These are phyloP conservation scores for Gnomoniopsis sp. DNA, from an alignment of 2,329 filamentous ascomycete genomes.

Conservation along the genomic window DNA sequence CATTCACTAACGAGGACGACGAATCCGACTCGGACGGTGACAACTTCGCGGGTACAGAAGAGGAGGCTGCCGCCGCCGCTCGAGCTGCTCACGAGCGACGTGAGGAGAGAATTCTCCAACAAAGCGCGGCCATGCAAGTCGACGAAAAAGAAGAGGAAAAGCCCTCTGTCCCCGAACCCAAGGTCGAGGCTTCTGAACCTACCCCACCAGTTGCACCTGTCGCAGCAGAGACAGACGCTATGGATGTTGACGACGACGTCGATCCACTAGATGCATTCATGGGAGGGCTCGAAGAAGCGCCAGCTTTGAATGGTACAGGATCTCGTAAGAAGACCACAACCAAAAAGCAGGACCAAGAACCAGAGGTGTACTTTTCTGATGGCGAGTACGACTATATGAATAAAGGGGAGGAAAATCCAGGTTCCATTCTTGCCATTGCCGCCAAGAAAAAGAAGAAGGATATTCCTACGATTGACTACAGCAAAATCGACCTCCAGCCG, in stretches of 20 bases:
- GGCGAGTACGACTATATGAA: slow-evolving; percentile 63
- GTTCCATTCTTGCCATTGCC: slow-evolving; percentile 50
- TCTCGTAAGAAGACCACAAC: slow-evolving; percentile 33
- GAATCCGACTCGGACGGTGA: slow-evolving; percentile 68
- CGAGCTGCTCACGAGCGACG: slow-evolving; percentile 83
- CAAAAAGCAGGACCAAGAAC: slow-evolving; percentile 58
- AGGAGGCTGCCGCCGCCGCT: slow-evolving; percentile 81
- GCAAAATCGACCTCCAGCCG: slow-evolving; percentile 77
- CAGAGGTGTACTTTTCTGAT: slow-evolving; percentile 85
- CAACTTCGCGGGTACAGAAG: slow-evolving; percentile 78
- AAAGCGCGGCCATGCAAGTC: slow-evolving; percentile 46
- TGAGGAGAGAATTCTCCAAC: slow-evolving; percentile 59
- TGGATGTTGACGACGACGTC: slow-evolving; percentile 67
- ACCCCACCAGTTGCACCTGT: slow-evolving; percentile 2
- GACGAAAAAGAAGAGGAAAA: slow-evolving; percentile 29
- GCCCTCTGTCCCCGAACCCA: slow-evolving; percentile 18
- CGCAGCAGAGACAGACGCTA: slow-evolving; percentile 35
- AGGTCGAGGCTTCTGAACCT: slow-evolving; percentile 20
- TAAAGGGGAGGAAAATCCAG: slow-evolving; percentile 45
- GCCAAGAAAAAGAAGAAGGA: slow-evolving; percentile 88
- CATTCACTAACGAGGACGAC: slow-evolving; percentile 57
- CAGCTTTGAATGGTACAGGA: slow-evolving; percentile 26
- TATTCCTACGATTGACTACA: slow-evolving; percentile 82
- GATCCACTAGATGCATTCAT: slow-evolving; percentile 98
- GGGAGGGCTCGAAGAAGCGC: slow-evolving; percentile 61